Evolutionary conservation across 208 protist genomes (phyloP).

Genomic region (Leishmania lainsoni): DNA sequence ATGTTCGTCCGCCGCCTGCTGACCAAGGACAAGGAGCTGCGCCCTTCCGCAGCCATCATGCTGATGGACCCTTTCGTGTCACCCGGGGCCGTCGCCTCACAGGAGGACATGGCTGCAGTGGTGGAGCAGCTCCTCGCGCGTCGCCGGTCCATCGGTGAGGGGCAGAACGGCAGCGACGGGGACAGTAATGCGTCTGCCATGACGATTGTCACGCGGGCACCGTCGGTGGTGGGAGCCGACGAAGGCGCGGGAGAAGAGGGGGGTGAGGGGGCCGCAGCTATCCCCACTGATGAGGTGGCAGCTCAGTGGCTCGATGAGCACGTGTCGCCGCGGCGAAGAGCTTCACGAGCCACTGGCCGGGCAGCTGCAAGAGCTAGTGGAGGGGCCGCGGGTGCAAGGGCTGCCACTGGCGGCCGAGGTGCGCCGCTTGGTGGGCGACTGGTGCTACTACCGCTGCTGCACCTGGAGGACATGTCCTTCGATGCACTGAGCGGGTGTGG

Average conservation of each 20-base stretch:
- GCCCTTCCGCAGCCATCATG: slow-evolving; percentile 73
- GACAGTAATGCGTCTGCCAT: slow-evolving; percentile 26
- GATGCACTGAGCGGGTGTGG: slow-evolving; percentile 53
- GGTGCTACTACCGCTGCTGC: slow-evolving; percentile 53
- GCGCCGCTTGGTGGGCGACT: slow-evolving; percentile 31
- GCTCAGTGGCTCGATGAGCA: slow-evolving; percentile 29
- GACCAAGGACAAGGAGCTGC: slow-evolving; percentile 73
- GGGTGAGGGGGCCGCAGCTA: background rate
- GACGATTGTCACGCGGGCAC: slow-evolving; percentile 32
- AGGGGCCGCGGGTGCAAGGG: background rate
- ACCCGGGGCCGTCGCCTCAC: slow-evolving; percentile 53
- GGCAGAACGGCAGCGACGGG: background rate
- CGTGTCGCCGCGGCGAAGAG: slow-evolving; percentile 2
- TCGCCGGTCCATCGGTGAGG: slow-evolving; percentile 42
- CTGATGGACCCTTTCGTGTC: slow-evolving; percentile 83
- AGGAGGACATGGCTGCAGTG: slow-evolving; percentile 62
- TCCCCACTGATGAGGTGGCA: slow-evolving; percentile 15
- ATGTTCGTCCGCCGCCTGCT: slow-evolving; percentile 80
- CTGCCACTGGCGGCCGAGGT: slow-evolving; percentile 16
- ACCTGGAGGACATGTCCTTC: slow-evolving; percentile 70
- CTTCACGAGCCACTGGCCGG: slow-evolving; percentile 6
- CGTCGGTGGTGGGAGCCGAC: slow-evolving; percentile 20
- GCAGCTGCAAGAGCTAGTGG: slow-evolving; percentile 1
- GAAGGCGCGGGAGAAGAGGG: slow-evolving; percentile 14
- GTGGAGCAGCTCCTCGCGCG: slow-evolving; percentile 62